Base-by-base conservation (phyloP, 768 basidiomycete genomes). In the Mycena indigotica region DNA sequence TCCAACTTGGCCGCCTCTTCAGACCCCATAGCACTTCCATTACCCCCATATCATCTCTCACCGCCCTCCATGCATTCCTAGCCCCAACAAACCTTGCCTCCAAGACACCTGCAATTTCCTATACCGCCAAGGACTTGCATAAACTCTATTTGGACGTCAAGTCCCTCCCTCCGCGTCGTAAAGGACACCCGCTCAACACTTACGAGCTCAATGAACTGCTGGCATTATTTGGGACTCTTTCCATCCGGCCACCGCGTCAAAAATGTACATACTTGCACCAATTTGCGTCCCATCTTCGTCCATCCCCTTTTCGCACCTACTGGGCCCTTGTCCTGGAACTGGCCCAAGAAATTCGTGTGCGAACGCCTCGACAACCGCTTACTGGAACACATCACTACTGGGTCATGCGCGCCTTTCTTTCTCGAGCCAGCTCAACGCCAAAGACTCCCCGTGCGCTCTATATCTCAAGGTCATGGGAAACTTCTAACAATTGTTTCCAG, bases 341-440 rank as follows among this genome's bases (percentile, higher is more conserved):
- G 12, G 75, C 74, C 8, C 68, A 65, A 30, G 78, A 81, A 52
- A 63, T 63, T 21, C 58, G 55, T 38, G 38, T 57, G 16, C 55
- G 58, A 8, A 26, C 38, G 32, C 52, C 39, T 19, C 49, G 56
- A 28, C 57, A 41, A 38, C 46, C 50, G 17, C 58, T 28, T 60
- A 71, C 28, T 16, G 69, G 72, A 40, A 73, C 77, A n/a, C 85
- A 88, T 65, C 75, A 77, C 48, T 88, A 82, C 68, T 89, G 87
- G 87, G 66, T 82, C 46, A 81, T 88, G 81, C 78, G 72, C 29
- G 80, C 79, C 13, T 64, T 72, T 28, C 69, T 84, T 8, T 74
- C 72, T 15, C 60, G 60, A 28, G 65, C 68, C 23, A 64, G 64
- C n/a, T 49, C 55, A 24, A 41, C 58, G 24, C 50, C 69, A 32